Evolutionary conservation across 257 asterid species (phyloP), one percentile per base, ranked within the genome.

Genomic region (Misopates orontium): DNA sequence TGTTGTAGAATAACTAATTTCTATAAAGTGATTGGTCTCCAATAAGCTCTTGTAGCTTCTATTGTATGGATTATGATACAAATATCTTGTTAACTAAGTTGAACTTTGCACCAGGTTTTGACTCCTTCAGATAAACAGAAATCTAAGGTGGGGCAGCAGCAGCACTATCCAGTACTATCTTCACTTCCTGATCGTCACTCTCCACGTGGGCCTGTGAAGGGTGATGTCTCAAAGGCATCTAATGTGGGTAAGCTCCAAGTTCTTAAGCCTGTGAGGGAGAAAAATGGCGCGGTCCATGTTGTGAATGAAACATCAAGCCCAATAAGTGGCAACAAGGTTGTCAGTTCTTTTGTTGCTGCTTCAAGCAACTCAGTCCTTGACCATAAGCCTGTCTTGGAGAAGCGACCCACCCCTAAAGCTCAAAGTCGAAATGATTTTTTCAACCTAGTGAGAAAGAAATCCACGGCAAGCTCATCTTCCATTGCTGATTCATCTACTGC

Each of bases 361-460:
- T 47, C 66, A 65, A 75, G 45, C 74, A 77, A 44, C 47, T 73
- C 75, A 14, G 62, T 73, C 32, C 61, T 70, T 56, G 88, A 85
- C 15, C 80, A 74, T 64, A 86, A 79, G 78, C 82, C 82, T 56
- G 73, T 80, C 72, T 69, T 77, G 67, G 96, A 89, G 78, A 91
- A 85, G 77, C 78, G 77, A 66, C 83, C 89, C 15, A 71, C 90
- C 49, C 67, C 89, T 72, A 95, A 88, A 71, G 87, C 95, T 78
- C 85, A 64, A 70, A 89, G 98, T 62, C 85, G 98, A 64, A 85
- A 82, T 71, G 98, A 87, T 54, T 91, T 91, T 63, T 91, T 91
- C 77, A 79, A 89, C 60, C 87, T 85, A 36, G 77, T 88, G 77
- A 76, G 96, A 69, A 91, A 79, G 83, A 91, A 91, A 77, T 85